A percentile compares a stretch with the other conserved stretches of the same genome.
phyloP scores from a whole-genome alignment of 192 early-diverging fungal genomes.

The Oehlia diaphana region DNA sequence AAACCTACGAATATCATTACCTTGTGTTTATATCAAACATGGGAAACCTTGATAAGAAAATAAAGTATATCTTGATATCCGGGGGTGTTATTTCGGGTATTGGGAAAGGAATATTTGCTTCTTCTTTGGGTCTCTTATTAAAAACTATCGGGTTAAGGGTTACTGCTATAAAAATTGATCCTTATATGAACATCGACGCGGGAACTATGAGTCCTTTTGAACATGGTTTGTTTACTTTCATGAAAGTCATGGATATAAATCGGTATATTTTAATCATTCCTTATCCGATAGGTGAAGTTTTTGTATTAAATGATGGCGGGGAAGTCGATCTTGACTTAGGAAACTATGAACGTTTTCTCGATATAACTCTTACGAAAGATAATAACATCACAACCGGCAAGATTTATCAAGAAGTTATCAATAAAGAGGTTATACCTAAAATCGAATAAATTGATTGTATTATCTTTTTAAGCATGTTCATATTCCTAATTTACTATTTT shows the following conservation, averaged over 20 bases:
- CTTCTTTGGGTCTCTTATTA: constrained; percentile 92
- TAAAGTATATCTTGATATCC: constrained; percentile 96
- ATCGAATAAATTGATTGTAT: background rate
- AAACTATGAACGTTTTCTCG: constrained; percentile 98
- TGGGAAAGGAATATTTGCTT: constrained; percentile 99
- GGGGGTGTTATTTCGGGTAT: constrained; percentile 99
- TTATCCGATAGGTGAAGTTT: constrained; percentile 80
- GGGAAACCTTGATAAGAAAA: constrained; percentile 2
- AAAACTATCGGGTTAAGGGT: constrained; percentile 90
- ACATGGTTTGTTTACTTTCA: constrained; percentile 68
- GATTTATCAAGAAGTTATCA: constrained; percentile 95
- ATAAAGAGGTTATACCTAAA: constrained; percentile 54
- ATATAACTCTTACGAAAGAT: constrained; percentile 87
- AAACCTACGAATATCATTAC: background rate
- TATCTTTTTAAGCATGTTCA: background rate
- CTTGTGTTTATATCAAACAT: background rate
- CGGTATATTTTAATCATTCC: background rate
- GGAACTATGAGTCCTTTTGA: constrained; percentile 96
- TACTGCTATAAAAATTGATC: constrained; percentile 99
- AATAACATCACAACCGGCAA: constrained; percentile 99
- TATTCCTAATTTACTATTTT: background rate
- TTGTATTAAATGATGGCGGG: constrained; percentile 97
- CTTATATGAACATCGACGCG: constrained; percentile 99
- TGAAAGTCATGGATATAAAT: background rate
- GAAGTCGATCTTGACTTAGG: constrained; percentile 99